Conservation (phyloP, 148 eudicot genomes). For the Cornus kousa region DNA sequence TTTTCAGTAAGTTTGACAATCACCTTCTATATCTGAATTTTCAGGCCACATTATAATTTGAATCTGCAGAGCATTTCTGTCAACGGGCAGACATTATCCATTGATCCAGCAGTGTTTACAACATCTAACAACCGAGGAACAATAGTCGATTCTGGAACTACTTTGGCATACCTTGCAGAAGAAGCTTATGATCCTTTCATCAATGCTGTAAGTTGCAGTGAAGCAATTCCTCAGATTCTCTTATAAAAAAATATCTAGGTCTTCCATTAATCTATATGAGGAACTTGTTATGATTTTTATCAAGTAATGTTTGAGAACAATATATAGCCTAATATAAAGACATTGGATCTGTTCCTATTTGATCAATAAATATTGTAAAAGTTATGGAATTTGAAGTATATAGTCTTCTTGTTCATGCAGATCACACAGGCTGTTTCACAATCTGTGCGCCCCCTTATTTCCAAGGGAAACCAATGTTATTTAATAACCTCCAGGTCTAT, state of each 20-base stretch:
- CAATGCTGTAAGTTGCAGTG: constrained; percentile 56
- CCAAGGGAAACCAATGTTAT: constrained; percentile 72
- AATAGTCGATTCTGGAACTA: constrained; percentile 92
- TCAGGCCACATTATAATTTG: constrained; percentile 95
- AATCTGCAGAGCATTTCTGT: constrained; percentile 82
- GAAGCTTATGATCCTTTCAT: constrained; percentile 86
- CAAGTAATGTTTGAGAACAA: not conserved
- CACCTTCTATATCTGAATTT: not conserved
- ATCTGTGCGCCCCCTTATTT: constrained; percentile 57
- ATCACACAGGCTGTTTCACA: constrained; percentile 55
- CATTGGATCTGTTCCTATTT: too few species aligned
- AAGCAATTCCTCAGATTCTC: not conserved
- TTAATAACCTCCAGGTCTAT: constrained; percentile 69
- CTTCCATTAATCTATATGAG: not conserved
- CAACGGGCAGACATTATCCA: constrained; percentile 60
- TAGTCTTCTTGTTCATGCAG: constrained; percentile 30
- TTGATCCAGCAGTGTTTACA: constrained; percentile 65
- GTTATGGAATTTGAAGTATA: not conserved
- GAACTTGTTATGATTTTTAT: not conserved
- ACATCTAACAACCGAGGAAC: constrained; percentile 75
- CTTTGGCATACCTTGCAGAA: constrained; percentile 90
- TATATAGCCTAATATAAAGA: not conserved
- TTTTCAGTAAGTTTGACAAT: not conserved
- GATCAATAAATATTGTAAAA: not conserved
- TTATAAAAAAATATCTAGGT: not conserved